Percentiles rank a stretch among this genome's conserved stretches.
Conservation (phyloP, 1,284 basidiomycete species). For the Volvariella surrecta region DNA sequence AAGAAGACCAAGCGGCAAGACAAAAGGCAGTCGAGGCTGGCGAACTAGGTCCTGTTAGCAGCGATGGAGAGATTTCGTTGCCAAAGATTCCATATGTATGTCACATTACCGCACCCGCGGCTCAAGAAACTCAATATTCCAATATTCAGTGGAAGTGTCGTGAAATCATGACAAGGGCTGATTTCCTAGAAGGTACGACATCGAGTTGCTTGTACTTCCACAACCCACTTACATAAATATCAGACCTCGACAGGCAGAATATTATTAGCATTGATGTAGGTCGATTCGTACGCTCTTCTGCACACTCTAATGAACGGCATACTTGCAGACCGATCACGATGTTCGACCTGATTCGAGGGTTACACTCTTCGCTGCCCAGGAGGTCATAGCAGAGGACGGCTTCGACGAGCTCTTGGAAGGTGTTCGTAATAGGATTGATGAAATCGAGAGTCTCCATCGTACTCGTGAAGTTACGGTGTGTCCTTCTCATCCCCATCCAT, state of each 20-base stretch:
- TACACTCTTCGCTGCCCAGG: constrained; percentile 58
- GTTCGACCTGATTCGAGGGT: constrained; percentile 75
- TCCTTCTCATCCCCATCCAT: constrained; percentile 10
- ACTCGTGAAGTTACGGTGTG: constrained; percentile 65
- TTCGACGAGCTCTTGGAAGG: constrained; percentile 67
- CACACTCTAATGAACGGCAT: no score
- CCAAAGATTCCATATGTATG: constrained; percentile 57
- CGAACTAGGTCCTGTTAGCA: constrained; percentile 23
- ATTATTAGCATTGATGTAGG: constrained; percentile 74
- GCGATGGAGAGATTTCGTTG: constrained; percentile 35
- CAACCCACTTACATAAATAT: background rate
- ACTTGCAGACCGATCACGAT: constrained; percentile 68
- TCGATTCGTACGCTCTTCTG: constrained; percentile 5
- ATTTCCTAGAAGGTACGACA: constrained; percentile 63
- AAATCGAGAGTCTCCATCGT: constrained; percentile 64
- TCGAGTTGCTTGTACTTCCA: background rate
- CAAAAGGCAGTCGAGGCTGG: constrained; percentile 31
- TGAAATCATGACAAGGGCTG: constrained; percentile 77
- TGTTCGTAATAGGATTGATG: constrained; percentile 66
- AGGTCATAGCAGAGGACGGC: constrained; percentile 61
- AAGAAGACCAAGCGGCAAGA: constrained; percentile 38
- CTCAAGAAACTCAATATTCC: constrained; percentile 7
- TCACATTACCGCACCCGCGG: constrained; percentile 6
- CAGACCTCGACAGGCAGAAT: constrained; percentile 57
- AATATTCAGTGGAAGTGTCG: constrained; percentile 46